Evolutionary conservation across 2,329 filamentous ascomycete genomes (phyloP).

Genomic region (Eutypella sp.): DNA sequence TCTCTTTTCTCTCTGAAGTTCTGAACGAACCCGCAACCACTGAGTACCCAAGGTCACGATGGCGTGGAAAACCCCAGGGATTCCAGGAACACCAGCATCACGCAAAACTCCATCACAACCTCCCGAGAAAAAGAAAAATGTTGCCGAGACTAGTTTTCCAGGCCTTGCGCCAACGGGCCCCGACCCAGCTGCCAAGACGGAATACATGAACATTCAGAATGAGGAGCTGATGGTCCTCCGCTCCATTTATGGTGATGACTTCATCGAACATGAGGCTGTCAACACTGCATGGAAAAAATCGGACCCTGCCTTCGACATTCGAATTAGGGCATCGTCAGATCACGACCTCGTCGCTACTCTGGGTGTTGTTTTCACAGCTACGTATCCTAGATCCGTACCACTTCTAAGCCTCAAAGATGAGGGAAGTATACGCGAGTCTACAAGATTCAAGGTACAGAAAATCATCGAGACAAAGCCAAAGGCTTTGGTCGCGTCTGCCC

Average conservation of each 20-base stretch:
- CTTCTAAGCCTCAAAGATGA: conserved; percentile 64
- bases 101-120: conserved; percentile 44
- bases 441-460: conserved; percentile 64
- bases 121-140: conserved; percentile 33
- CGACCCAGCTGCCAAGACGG: conserved; percentile 40
- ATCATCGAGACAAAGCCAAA: conserved; percentile 56
- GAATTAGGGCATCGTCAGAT: conserved; percentile 68
- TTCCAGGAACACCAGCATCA: too few relatives aligned
- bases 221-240: conserved; percentile 82
- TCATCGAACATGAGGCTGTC: conserved; percentile 64
- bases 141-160: conserved; percentile 47
- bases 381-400: conserved; percentile 82
- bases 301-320: conserved; percentile 77
- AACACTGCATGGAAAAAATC: conserved; percentile 86
- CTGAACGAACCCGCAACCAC: conserved; percentile 19
- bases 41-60: conserved; percentile 33
- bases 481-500: conserved; percentile 45
- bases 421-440: conserved; percentile 62
- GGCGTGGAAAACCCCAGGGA: conserved; percentile 46
- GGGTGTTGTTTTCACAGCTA: conserved; percentile 78
- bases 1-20: conserved; percentile 7
- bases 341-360: conserved; percentile 66
- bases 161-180: conserved; percentile 42
- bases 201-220: conserved; percentile 80
- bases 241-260: conserved; percentile 89